phyloP scores from a whole-genome alignment of 192 early-diverging fungal genomes.

The Coemansia aciculifera region DNA sequence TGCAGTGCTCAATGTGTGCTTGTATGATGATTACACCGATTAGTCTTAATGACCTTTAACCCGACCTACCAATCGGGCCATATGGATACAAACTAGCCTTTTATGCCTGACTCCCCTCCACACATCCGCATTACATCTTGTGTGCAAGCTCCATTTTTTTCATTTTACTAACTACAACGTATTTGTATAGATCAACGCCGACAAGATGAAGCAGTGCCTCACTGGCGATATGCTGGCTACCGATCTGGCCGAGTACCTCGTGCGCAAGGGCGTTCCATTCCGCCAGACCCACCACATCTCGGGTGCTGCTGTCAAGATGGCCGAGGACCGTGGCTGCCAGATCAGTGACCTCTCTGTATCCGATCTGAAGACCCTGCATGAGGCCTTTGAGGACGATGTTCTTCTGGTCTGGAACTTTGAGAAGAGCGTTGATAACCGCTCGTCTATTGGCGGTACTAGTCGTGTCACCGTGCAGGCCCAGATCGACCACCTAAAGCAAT shows the following conservation, averaged over 20 bases:
- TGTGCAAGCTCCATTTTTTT: background rate
- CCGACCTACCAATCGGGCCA: constrained; percentile 6
- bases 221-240: constrained; percentile 96
- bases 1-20: background rate
- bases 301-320: constrained; percentile 89
- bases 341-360: constrained; percentile 73
- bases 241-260: constrained; percentile 97
- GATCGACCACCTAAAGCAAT: constrained; percentile 72
- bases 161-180: background rate
- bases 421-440: constrained; percentile 83
- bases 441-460: constrained; percentile 87
- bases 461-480: constrained; percentile 75
- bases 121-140: background rate
- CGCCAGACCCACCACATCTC: constrained; percentile 98
- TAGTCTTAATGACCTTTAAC: constrained; percentile 53
- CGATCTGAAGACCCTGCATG: constrained; percentile 85
- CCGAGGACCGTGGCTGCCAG: constrained; percentile 77
- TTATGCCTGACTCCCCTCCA: constrained; percentile 6
- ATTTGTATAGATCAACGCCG: constrained; percentile 67
- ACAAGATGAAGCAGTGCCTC: constrained; percentile 79
- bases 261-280: constrained; percentile 98
- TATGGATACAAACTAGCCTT: constrained; percentile 46
- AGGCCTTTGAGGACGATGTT: constrained; percentile 83
- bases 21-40: constrained; percentile 45
- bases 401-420: constrained; percentile 87